Evolutionary conservation across 2,329 filamentous ascomycete genomes (phyloP), one percentile per base, ranked within the genome.

Genomic region (Pyricularia pennisetigena): DNA sequence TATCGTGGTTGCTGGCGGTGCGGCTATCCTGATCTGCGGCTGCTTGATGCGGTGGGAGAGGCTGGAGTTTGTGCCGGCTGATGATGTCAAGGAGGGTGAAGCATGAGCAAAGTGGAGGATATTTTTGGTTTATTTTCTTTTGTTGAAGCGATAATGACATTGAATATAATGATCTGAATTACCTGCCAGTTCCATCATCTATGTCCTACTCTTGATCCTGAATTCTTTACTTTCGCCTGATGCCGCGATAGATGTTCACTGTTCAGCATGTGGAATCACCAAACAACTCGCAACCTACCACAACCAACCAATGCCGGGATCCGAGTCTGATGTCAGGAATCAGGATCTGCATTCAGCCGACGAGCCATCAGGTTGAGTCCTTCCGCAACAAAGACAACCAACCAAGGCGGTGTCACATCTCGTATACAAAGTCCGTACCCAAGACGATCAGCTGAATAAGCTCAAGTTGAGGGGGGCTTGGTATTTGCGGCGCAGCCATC

Each of bases 1-100:
- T 35, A 67, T 76, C 1, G 70, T 72, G 30, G 70, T 76, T 10
- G 73, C 72, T 6, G 72, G 70, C 1, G 75, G 74, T 0, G 72
- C 71, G 0, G 14, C 76, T 1, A 59, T 62, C 10, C 1, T 59
- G 35, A 74, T 69, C 5, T 65, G 64, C 16, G 64, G 64, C 0
- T 65, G 64, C 16, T 23, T 26, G 30, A 65, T 65, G 64, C 64
- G 30, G 9, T 65, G 64, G 64, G 64, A 65, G 35, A 65, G 10
- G 30, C 24, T 65, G 30, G 30, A 35, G 12, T 41, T 65, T 20
- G 14, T 26, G 30, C 64, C 64, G n/a, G 30, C 10, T 14, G 64
- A 32, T 14, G n/a, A 20, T 14, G 20, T 7, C 16, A 32, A 62
- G 59, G 59, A 62, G 24, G 59, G 59, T 10, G 59, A 62, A 26